phyloP scores from a whole-genome alignment of 495 filamentous ascomycete genomes.

The Acidomyces sp. region DNA sequence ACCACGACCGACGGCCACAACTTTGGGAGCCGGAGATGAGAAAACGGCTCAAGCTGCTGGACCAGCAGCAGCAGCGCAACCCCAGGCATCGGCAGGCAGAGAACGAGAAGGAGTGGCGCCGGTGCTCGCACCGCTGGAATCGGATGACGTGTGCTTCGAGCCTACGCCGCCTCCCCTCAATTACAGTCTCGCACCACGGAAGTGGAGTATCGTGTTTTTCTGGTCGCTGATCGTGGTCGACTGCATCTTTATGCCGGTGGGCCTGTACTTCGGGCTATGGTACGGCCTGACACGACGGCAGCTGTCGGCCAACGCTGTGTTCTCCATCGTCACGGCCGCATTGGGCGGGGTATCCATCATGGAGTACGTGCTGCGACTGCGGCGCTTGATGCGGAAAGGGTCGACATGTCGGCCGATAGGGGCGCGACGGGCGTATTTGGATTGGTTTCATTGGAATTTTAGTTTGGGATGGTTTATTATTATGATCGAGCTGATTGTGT shows the following conservation, averaged over 20 bases:
- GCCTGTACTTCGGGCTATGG: conserved; percentile 44
- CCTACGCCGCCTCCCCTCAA: conserved; percentile 40
- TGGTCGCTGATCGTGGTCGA: conserved; percentile 46
- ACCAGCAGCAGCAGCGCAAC: no score
- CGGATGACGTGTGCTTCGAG: conserved; percentile 19
- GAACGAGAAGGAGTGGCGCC: no score
- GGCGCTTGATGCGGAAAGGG: conserved; percentile 31
- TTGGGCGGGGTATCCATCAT: conserved; percentile 47
- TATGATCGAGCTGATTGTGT: conserved; percentile 42
- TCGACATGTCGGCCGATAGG: conserved; percentile 43
- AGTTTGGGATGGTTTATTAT: conserved; percentile 37
- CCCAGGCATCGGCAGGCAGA: no score
- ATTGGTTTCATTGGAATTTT: conserved; percentile 53
- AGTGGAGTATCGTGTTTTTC: conserved; percentile 43
- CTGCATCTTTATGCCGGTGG: conserved; percentile 40
- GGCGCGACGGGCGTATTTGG: conserved; percentile 39
- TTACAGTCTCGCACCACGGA: conserved; percentile 42
- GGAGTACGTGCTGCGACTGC: conserved; percentile 39
- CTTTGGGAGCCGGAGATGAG: no score
- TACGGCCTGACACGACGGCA: conserved; percentile 32
- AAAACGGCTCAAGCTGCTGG: no score
- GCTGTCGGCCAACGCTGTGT: conserved; percentile 45
- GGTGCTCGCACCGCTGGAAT: background rate
- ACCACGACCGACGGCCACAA: no score
- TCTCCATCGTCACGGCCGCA: conserved; percentile 44